Evolutionary conservation across 176 grass and related monocot species (phyloP).

Genomic region (Oryza longistaminata): DNA sequence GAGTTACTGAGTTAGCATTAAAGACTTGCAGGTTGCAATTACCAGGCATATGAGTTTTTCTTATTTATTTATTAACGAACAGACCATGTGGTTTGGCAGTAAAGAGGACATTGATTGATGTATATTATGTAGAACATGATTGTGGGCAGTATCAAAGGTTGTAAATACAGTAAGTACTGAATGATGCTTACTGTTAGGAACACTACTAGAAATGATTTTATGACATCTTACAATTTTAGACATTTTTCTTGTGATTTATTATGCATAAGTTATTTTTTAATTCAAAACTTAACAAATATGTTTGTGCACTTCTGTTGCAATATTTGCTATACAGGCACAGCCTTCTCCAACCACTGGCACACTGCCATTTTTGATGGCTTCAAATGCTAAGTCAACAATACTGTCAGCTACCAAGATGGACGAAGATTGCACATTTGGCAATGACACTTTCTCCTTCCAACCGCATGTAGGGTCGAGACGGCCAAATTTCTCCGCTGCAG

Average conservation of each 20-base stretch:
- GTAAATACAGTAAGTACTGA: neutral
- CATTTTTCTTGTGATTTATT: constrained; percentile 11
- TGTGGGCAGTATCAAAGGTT: constrained; percentile 23
- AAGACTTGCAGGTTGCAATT: constrained; percentile 23
- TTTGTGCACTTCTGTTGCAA: neutral
- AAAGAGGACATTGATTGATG: constrained; percentile 15
- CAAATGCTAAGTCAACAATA: constrained; percentile 37
- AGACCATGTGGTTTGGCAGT: neutral
- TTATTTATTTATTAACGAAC: neutral
- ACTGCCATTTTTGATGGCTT: constrained; percentile 56
- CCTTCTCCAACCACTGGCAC: constrained; percentile 93
- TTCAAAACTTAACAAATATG: neutral
- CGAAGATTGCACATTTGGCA: constrained; percentile 45
- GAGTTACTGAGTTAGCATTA: neutral
- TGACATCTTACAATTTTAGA: constrained; percentile 13
- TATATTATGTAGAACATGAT: constrained; percentile 18
- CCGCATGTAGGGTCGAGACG: constrained; percentile 47
- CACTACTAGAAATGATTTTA: constrained; percentile 26
- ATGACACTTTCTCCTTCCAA: constrained; percentile 79
- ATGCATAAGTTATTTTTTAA: constrained; percentile 3
- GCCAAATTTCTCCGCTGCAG: constrained; percentile 47
- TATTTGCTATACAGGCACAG: constrained; percentile 55
- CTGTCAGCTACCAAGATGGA: constrained; percentile 14
- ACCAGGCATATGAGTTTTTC: neutral
- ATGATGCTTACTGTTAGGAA: constrained; percentile 11